Conservation (phyloP, 108 stramenopile species). For the Discostella pseudostelligera region DNA sequence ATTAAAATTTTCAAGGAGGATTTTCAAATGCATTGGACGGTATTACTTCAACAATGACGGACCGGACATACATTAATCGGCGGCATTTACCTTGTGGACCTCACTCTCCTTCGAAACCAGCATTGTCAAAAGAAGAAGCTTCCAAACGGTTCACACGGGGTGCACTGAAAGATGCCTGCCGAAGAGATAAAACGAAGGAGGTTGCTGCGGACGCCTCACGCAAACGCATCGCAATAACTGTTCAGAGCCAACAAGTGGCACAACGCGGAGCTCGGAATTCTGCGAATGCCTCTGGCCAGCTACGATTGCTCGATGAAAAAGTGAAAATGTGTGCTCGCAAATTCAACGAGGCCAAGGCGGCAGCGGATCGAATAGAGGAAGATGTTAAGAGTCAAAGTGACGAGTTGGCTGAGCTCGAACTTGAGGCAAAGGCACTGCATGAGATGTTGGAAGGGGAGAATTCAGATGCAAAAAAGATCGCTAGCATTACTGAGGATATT, state of each 20-base stretch:
- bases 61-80: conserved; percentile 12
- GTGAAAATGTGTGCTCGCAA: conserved; percentile 58
- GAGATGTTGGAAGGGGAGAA: conserved; percentile 63
- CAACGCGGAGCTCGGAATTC: conserved; percentile 21
- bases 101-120: conserved; percentile 22
- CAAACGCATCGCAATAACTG: conserved; percentile 24
- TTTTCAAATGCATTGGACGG: not conserved
- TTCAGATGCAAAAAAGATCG: conserved; percentile 49
- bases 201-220: conserved; percentile 36
- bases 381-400: conserved; percentile 49
- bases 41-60: conserved; percentile 2
- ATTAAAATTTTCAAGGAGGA: no score
- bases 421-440: conserved; percentile 58
- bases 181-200: conserved; percentile 36
- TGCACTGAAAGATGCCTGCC: conserved; percentile 41
- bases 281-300: conserved; percentile 33
- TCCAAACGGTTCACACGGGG: conserved; percentile 44
- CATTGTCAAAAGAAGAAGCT: conserved; percentile 8
- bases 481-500: conserved; percentile 51
- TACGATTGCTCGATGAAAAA: conserved; percentile 47
- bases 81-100: conserved; percentile 17
- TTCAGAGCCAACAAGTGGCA: conserved; percentile 36
- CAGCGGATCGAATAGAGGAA: conserved; percentile 48
- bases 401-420: conserved; percentile 53
- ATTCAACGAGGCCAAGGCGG: conserved; percentile 64